Percentiles rank a stretch among this genome's conserved stretches.
Evolutionary conservation across 257 asterid species (phyloP).

Genomic region (Fraxinus excelsior): DNA sequence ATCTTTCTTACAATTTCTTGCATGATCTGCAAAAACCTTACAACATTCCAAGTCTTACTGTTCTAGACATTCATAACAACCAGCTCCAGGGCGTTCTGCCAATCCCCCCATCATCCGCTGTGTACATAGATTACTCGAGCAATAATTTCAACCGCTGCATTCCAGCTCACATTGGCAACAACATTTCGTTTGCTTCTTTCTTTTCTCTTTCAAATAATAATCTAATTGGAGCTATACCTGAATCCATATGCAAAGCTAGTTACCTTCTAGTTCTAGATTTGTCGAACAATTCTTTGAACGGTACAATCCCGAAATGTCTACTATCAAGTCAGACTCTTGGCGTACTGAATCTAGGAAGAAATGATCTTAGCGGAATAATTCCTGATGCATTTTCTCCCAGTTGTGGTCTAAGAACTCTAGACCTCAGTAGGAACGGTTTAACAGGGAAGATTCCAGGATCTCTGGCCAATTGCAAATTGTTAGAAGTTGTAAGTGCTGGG

Average conservation of each 20-base stretch:
- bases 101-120: neutral
- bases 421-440: slow-evolving; percentile 5
- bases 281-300: slow-evolving; percentile 22
- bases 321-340: neutral
- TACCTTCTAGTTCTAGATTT: slow-evolving; percentile 11
- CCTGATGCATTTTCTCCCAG: neutral
- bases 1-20: slow-evolving; percentile 28
- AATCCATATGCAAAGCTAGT: slow-evolving; percentile 5
- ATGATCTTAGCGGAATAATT: slow-evolving; percentile 8
- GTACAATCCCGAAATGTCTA: slow-evolving; percentile 33
- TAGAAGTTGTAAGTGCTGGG: slow-evolving; percentile 14
- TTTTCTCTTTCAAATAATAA: slow-evolving; percentile 28
- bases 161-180: slow-evolving; percentile 4
- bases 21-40: slow-evolving; percentile 15
- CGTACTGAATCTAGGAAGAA: slow-evolving; percentile 9
- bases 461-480: neutral
- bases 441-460: slow-evolving; percentile 11
- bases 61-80: slow-evolving; percentile 22
- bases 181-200: neutral
- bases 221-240: slow-evolving; percentile 9
- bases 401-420: slow-evolving; percentile 4
- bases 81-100: slow-evolving; percentile 14
- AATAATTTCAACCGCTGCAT: slow-evolving; percentile 29
- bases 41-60: neutral
- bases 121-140: slow-evolving; percentile 32